Conservation (phyloP, 352 stramenopile genomes). For the Phytophthora multivora region DNA sequence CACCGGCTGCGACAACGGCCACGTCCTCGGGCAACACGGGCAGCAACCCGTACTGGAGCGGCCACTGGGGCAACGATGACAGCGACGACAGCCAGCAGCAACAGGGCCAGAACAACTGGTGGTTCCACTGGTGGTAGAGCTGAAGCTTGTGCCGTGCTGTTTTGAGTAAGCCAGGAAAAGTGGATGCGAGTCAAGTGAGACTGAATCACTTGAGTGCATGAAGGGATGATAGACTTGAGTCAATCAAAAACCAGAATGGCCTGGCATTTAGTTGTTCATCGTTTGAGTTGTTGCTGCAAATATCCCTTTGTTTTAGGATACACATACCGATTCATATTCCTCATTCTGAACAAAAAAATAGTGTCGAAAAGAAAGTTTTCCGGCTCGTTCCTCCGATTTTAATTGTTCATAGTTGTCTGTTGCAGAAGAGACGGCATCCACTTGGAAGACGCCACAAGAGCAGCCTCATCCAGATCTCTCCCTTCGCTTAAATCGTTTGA, state of each 20-base stretch:
- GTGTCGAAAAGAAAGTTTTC: too few relatives aligned
- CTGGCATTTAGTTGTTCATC: conserved; percentile 32
- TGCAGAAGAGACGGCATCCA: conserved; percentile 45
- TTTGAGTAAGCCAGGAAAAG: conserved; percentile 16
- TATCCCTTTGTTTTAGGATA: conserved; percentile 23
- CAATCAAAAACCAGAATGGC: conserved; percentile 24
- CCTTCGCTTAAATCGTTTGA: too few relatives aligned
- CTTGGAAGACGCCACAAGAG: conserved; percentile 50
- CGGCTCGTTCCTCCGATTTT: too few relatives aligned
- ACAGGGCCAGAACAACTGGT: conserved; percentile 5
- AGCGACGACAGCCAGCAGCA: conserved; percentile 8
- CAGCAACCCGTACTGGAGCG: conserved; percentile 10
- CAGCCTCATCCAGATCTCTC: conserved; percentile 18
- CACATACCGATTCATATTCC: too few relatives aligned
- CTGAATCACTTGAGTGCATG: conserved; percentile 20
- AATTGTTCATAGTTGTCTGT: conserved; percentile 2
- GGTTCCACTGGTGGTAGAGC: conserved; percentile 28
- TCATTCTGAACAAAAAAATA: too few relatives aligned
- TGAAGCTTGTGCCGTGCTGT: background rate
- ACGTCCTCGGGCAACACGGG: conserved; percentile 10
- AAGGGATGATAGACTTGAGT: conserved; percentile 26
- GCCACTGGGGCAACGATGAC: conserved; percentile 5
- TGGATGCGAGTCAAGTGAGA: conserved; percentile 15
- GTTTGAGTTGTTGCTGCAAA: too few relatives aligned
- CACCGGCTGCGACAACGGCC: conserved; percentile 6